Percentiles rank a stretch among this genome's conserved stretches.
phyloP scores from a whole-genome alignment of 2,329 filamentous ascomycete species.

The Calonectria crousiana region DNA sequence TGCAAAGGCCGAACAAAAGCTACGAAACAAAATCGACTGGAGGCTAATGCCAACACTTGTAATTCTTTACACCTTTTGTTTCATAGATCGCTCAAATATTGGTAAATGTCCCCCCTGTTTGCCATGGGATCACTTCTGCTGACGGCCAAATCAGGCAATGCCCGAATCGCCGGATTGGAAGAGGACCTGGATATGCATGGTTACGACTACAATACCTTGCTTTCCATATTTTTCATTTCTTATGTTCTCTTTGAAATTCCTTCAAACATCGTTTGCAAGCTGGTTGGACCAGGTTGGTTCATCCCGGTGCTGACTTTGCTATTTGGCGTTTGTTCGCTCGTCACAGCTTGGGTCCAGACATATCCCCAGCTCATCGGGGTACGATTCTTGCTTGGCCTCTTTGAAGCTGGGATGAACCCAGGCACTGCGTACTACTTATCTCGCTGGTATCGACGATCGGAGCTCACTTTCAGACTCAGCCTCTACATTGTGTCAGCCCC shows the following conservation, averaged over 20 bases:
- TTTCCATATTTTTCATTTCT: conserved; percentile 72
- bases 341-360: conserved; percentile 68
- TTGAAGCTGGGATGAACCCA: conserved; percentile 73
- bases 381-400: conserved; percentile 69
- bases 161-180: conserved; percentile 67
- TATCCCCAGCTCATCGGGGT: conserved; percentile 61
- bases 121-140: not conserved
- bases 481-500: conserved; percentile 74
- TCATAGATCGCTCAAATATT: conserved; percentile 78
- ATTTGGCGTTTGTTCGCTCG: conserved; percentile 68
- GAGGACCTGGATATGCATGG: conserved; percentile 63
- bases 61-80: conserved; percentile 60
- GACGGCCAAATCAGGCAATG: conserved; percentile 48
- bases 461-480: conserved; percentile 71
- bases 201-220: conserved; percentile 71
- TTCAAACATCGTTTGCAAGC: conserved; percentile 70
- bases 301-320: conserved; percentile 66
- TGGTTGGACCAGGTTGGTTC: conserved; percentile 72
- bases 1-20: not conserved
- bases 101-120: conserved; percentile 52
- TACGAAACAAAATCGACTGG: not conserved
- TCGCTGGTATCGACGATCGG: conserved; percentile 70
- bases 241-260: conserved; percentile 76
- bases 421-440: conserved; percentile 74
- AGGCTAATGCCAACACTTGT: not conserved